Percentiles rank a stretch among this genome's conserved stretches.
Conservation (phyloP, 352 stramenopile species). For the Salisapilia sapeloensis region DNA sequence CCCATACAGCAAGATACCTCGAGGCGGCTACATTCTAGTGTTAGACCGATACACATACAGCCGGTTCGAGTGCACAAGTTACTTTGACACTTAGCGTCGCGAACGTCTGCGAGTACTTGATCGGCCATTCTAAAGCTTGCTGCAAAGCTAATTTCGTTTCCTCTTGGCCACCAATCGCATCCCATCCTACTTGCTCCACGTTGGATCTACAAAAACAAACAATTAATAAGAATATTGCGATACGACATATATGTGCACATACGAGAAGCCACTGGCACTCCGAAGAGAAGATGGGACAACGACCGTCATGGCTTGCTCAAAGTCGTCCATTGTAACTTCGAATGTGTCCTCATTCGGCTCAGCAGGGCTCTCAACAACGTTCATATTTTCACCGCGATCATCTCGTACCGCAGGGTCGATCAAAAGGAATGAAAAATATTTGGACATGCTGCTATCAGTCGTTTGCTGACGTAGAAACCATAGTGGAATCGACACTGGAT, state of each 20-base stretch:
- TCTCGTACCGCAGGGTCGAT: neutral
- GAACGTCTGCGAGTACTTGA: constrained; percentile 64
- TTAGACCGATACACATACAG: neutral
- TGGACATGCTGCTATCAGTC: constrained; percentile 1
- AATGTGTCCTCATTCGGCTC: constrained; percentile 9
- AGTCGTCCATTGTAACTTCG: constrained; percentile 45
- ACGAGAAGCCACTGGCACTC: constrained; percentile 33
- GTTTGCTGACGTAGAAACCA: constrained; percentile 36
- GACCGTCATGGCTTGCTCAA: constrained; percentile 56
- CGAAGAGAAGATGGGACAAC: constrained; percentile 49
- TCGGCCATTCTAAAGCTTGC: constrained; percentile 80
- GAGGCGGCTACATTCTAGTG: constrained; percentile 14
- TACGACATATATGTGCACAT: constrained; percentile 6
- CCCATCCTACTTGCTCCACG: constrained; percentile 42
- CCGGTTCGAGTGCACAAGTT: neutral
- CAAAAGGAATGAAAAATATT: constrained; percentile 34
- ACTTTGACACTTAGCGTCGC: constrained; percentile 41
- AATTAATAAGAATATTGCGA: constrained; percentile 1
- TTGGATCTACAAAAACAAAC: constrained; percentile 16
- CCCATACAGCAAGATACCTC: constrained; percentile 78
- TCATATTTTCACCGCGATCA: neutral
- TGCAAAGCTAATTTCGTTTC: constrained; percentile 58
- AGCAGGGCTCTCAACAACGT: neutral
- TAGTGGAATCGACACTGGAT: constrained; percentile 36
- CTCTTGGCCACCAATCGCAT: constrained; percentile 56